Conservation (phyloP, 768 basidiomycete species). For the Kwoniella newhampshirensis region DNA sequence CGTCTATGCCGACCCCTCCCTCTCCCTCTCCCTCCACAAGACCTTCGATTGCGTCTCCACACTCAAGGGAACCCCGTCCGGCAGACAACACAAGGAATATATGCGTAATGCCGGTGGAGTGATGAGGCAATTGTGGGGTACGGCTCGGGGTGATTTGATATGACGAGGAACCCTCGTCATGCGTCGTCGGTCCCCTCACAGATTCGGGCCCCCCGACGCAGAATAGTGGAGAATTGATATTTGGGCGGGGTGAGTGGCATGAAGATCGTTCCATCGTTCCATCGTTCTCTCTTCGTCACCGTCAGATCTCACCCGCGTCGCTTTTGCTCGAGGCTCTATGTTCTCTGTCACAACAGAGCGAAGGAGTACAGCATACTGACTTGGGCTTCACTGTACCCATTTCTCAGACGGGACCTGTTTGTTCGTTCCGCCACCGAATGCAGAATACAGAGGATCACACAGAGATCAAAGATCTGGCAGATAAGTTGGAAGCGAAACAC, state of each 20-base stretch:
- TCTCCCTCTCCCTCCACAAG: conserved; percentile 29
- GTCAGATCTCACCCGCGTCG: no score
- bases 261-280: background rate
- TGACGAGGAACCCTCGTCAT: conserved; percentile 51
- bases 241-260: conserved; percentile 35
- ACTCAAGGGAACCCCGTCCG: conserved; percentile 6
- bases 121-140: conserved; percentile 74
- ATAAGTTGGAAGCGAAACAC: conserved; percentile 28
- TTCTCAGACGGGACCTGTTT: conserved; percentile 37
- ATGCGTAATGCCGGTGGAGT: conserved; percentile 13
- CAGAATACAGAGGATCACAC: conserved; percentile 38
- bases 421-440: conserved; percentile 39
- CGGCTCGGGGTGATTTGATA: conserved; percentile 63
- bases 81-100: conserved; percentile 20
- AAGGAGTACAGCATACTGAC: no score
- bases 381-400: no score
- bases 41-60: conserved; percentile 26
- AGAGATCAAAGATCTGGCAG: conserved; percentile 26
- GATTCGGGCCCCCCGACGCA: no score
- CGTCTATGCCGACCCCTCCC: conserved; percentile 34
- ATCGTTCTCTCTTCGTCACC: no score
- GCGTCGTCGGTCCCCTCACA: no score
- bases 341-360: no score
- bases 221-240: conserved; percentile 45
- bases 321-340: no score